Evolutionary conservation across 2,329 filamentous ascomycete genomes (phyloP).

Genomic region (Aspergillus hortae): DNA sequence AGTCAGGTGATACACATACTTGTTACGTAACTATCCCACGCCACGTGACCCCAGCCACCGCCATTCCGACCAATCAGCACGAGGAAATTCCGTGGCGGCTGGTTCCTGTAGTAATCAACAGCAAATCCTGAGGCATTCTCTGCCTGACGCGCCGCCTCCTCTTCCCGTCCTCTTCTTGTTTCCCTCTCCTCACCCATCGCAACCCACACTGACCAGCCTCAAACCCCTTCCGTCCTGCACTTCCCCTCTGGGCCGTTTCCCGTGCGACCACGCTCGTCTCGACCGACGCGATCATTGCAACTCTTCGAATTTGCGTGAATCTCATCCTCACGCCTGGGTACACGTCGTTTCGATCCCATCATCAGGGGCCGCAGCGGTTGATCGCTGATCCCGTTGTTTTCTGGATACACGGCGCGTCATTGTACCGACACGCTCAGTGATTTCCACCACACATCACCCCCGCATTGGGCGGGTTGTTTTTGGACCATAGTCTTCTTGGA

Average conservation of each 20-base stretch:
- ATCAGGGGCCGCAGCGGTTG: constrained; percentile 8
- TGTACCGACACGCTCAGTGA: constrained; percentile 20
- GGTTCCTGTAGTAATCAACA: constrained; percentile 4
- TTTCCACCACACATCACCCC: constrained; percentile 24
- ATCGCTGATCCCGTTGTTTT: constrained; percentile 28
- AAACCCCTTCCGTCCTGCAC: neutral
- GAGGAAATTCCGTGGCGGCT: constrained; percentile 9
- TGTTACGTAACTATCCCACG: constrained; percentile 6
- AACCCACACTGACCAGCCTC: constrained; percentile 1
- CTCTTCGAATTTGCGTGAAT: neutral
- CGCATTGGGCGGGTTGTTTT: constrained; percentile 30
- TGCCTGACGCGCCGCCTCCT: constrained; percentile 4
- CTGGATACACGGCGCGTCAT: constrained; percentile 30
- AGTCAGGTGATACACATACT: neutral
- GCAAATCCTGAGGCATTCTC: neutral
- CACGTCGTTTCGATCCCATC: constrained; percentile 1
- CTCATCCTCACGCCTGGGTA: neutral
- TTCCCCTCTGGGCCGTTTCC: constrained; percentile 10
- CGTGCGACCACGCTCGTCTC: neutral
- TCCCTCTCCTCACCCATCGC: constrained; percentile 4
- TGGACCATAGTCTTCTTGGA: constrained; percentile 24
- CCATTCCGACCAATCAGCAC: constrained; percentile 10
- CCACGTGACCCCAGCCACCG: constrained; percentile 31
- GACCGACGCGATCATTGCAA: neutral
- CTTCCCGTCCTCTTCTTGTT: constrained; percentile 8